Conservation (phyloP, 139 green algal genomes). For the Tetraselmis chui region DNA sequence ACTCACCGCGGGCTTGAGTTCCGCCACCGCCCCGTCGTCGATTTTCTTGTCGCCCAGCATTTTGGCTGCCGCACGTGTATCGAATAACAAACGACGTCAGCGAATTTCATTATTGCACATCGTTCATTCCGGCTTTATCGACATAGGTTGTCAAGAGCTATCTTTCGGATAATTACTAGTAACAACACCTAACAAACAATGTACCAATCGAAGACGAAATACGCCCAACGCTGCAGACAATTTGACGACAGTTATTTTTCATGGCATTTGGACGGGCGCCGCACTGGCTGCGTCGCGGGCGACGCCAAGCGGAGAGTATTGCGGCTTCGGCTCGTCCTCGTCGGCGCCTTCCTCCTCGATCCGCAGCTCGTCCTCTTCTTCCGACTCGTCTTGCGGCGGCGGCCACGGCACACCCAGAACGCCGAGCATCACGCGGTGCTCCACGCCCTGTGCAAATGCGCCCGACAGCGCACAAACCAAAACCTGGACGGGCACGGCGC, state of each 20-base stretch:
- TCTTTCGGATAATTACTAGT: too few relatives aligned
- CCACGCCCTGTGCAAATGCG: conserved; percentile 25
- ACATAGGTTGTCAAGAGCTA: too few relatives aligned
- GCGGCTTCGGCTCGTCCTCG: not conserved
- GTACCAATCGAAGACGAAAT: too few relatives aligned
- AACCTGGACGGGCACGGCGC: not conserved
- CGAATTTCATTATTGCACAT: too few relatives aligned
- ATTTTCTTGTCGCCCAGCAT: not conserved
- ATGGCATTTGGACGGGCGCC: too few relatives aligned
- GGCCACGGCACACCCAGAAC: conserved; percentile 2
- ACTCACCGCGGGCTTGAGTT: not conserved
- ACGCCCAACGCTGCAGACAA: too few relatives aligned
- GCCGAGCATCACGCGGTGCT: conserved; percentile 30
- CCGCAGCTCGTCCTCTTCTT: not conserved
- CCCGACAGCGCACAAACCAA: conserved; percentile 33
- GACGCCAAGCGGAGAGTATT: not conserved
- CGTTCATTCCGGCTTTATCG: too few relatives aligned
- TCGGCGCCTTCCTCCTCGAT: not conserved
- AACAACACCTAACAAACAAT: too few relatives aligned
- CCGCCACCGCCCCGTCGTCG: not conserved
- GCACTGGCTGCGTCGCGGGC: not conserved
- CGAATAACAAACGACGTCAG: too few relatives aligned
- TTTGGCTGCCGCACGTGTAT: too few relatives aligned
- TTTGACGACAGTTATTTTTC: too few relatives aligned
- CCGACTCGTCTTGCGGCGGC: not conserved